Evolutionary conservation across 2,329 filamentous ascomycete genomes (phyloP).

Genomic region (Aspergillus melleus): DNA sequence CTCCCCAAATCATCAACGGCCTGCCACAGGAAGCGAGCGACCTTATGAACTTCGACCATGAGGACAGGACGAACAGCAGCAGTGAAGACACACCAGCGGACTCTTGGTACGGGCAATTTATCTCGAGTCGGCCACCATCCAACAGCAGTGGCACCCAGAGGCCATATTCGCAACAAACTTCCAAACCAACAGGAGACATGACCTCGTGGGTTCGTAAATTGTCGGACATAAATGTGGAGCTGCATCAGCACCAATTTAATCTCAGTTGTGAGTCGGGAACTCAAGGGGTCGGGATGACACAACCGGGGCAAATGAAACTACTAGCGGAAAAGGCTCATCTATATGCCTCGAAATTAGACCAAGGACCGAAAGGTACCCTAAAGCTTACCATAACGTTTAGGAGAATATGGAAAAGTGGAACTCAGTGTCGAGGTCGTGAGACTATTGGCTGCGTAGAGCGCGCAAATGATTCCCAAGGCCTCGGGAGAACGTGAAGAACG

Average conservation of each 20-base stretch:
- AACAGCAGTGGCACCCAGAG: neutral
- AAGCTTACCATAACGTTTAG: too few species aligned
- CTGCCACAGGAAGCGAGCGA: neutral
- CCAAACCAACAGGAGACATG: neutral
- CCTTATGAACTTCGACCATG: neutral
- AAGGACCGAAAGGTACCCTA: too few species aligned
- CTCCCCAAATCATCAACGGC: neutral
- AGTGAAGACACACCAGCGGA: neutral
- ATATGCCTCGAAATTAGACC: too few species aligned
- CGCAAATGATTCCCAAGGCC: too few species aligned
- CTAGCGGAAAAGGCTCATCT: too few species aligned
- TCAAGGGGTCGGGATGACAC: too few species aligned
- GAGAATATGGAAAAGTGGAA: too few species aligned
- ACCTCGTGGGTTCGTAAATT: constrained; percentile 5
- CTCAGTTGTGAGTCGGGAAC: too few species aligned
- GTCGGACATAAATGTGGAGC: constrained; percentile 6
- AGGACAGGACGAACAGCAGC: neutral
- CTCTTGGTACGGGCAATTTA: neutral
- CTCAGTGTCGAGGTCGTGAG: too few species aligned
- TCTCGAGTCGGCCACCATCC: neutral
- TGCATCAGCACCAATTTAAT: neutral
- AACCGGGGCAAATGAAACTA: too few species aligned
- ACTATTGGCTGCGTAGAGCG: too few species aligned
- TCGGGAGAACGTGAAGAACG: too few species aligned
- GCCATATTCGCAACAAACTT: neutral